Conservation (phyloP, 129 eudicot species). For the Tagetes erecta region DNA sequence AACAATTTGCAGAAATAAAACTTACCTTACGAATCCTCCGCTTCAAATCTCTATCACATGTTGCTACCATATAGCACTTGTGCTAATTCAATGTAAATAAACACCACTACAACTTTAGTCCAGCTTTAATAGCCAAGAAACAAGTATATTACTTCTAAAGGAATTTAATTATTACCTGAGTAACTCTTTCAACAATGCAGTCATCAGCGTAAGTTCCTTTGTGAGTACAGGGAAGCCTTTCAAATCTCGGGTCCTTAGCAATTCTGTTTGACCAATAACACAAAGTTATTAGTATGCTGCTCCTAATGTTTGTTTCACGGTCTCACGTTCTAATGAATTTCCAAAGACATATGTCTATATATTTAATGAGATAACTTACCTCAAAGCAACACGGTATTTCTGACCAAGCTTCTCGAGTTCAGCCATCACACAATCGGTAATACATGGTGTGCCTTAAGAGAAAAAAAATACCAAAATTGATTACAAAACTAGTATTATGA, state of each 20-base stretch:
- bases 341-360: too few relatives aligned
- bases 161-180: constrained; percentile 55
- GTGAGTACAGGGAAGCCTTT: constrained; percentile 94
- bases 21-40: constrained; percentile 90
- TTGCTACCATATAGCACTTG: constrained; percentile 95
- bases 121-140: too few relatives aligned
- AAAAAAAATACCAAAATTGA: neutral
- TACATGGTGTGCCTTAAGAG: constrained; percentile 90
- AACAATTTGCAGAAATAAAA: neutral
- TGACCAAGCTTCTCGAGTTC: constrained; percentile 97
- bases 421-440: constrained; percentile 99
- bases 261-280: constrained; percentile 48
- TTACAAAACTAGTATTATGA: neutral
- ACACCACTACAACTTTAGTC: too few relatives aligned
- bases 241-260: constrained; percentile 98
- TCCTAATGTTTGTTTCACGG: too few relatives aligned
- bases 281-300: too few relatives aligned
- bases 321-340: too few relatives aligned
- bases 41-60: constrained; percentile 95
- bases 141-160: neutral
- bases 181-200: constrained; percentile 90
- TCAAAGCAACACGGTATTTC: constrained; percentile 90
- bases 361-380: constrained; percentile 38
- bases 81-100: constrained; percentile 52
- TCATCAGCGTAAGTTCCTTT: constrained; percentile 99